Conservation (phyloP, 192 early-diverging fungal species). For the Gigaspora rosea region DNA sequence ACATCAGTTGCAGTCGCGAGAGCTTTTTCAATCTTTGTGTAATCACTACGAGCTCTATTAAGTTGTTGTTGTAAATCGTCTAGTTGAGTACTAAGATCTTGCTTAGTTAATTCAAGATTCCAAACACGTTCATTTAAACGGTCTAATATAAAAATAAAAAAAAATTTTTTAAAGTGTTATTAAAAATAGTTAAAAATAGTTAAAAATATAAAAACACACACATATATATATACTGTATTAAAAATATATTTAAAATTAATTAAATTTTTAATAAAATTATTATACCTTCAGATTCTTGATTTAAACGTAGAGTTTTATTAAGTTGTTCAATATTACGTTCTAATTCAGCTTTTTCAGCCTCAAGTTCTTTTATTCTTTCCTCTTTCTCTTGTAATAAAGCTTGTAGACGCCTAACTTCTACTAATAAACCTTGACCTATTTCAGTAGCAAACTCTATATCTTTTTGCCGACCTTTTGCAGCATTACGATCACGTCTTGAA, state of each 20-base stretch:
- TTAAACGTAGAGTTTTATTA: constrained; percentile 50
- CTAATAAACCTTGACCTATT: constrained; percentile 48
- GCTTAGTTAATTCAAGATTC: constrained; percentile 55
- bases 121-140: constrained; percentile 57
- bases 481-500: neutral
- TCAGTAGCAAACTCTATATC: constrained; percentile 54
- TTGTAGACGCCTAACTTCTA: constrained; percentile 49
- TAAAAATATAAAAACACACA: no score
- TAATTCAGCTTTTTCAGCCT: constrained; percentile 53
- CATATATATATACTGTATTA: no score
- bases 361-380: constrained; percentile 45
- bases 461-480: constrained; percentile 32
- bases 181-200: neutral
- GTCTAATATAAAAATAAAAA: constrained; percentile 40
- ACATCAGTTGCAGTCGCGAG: constrained; percentile 56
- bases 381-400: constrained; percentile 47
- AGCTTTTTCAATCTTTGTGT: constrained; percentile 55
- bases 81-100: constrained; percentile 48
- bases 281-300: constrained; percentile 61
- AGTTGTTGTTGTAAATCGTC: constrained; percentile 49
- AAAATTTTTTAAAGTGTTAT: constrained; percentile 10
- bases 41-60: constrained; percentile 52
- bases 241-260: no score
- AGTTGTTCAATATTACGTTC: constrained; percentile 54
- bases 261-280: neutral